Base-by-base conservation (phyloP, 139 green algal species). In the Dunaliella sp. region DNA sequence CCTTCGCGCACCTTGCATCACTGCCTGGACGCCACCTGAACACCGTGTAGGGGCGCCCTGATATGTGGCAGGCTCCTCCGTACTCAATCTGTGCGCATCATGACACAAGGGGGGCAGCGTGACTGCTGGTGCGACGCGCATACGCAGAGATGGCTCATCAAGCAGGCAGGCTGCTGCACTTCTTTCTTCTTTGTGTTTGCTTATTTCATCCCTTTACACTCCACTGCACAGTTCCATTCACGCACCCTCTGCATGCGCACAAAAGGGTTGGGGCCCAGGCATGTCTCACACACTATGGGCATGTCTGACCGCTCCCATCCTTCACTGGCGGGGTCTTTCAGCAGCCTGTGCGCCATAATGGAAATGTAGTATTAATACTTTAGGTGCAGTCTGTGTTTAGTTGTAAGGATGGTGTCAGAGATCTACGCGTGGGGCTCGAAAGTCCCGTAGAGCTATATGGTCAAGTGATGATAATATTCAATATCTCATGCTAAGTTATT, bases 221-320 rank as follows among this genome's bases (percentile, higher is more conserved):
- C n/a, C n/a, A n/a, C n/a, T n/a, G n/a, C n/a, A n/a, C n/a, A n/a
- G n/a, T n/a, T n/a, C 3, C 31, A 83, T 3, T 3, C 30, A 35
- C 92, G 59, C 86, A 98, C 94, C 89, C 95, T 89, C 89, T 98
- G 95, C 97, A 99, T 99, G 30, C 97, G 87, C 24, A 99, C 96
- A 80, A 99, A 99, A 0, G 97, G 97, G 86, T 99, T 99, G 25
- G 98, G 97, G 0, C 97, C 97, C 48, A 99, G 87, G 86, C 97
- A 99, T 1, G 95, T 98, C 88, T 98, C 95, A 89, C 97, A 99
- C 0, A 99, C 95, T 65, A 99, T 98, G 7, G 97, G 97, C 86
- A 99, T 99, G 88, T 99, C 97, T 34, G 88, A 93, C 12, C 94
- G 87, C 90, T 99, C 97, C 96, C 96, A 99, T 57, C 97, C 96